Evolutionary conservation across 257 asterid species (phyloP).

Genomic region (Solanum virginianum): DNA sequence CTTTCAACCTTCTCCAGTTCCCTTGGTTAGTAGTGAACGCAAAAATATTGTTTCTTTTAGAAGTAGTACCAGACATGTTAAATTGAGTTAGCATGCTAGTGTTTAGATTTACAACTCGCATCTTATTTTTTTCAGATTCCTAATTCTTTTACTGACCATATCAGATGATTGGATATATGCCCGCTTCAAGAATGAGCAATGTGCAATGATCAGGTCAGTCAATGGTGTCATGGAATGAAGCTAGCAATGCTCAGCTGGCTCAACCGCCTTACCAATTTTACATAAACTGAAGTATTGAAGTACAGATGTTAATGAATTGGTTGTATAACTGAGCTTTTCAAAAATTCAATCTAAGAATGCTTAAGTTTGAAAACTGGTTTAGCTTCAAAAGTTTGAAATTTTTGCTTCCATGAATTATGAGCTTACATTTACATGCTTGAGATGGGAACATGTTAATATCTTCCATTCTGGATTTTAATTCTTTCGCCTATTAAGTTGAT

Average conservation of each 20-base stretch:
- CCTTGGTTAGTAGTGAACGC: slow-evolving; percentile 37
- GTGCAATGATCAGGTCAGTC: slow-evolving; percentile 18
- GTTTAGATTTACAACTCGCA: neutral
- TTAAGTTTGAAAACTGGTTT: neutral
- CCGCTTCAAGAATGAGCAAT: slow-evolving; percentile 13
- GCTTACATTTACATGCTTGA: neutral
- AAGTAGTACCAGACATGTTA: neutral
- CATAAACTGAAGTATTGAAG: neutral
- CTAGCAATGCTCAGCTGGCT: slow-evolving; percentile 49
- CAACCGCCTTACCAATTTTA: neutral
- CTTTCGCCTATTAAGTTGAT: neutral
- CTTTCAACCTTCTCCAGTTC: slow-evolving; percentile 43
- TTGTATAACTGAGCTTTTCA: neutral
- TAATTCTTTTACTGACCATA: slow-evolving; percentile 35
- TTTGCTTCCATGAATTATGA: neutral
- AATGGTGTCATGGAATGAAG: slow-evolving; percentile 32
- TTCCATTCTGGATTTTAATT: neutral
- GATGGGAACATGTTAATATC: neutral
- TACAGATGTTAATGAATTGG: neutral
- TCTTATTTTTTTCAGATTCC: slow-evolving; percentile 24
- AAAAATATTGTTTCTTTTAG: neutral
- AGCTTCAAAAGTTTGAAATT: neutral
- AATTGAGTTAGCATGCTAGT: neutral
- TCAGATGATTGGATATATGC: slow-evolving; percentile 30
- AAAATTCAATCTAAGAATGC: neutral